Conservation (phyloP, 768 basidiomycete species). For the Boletus rufocinnamomeus region DNA sequence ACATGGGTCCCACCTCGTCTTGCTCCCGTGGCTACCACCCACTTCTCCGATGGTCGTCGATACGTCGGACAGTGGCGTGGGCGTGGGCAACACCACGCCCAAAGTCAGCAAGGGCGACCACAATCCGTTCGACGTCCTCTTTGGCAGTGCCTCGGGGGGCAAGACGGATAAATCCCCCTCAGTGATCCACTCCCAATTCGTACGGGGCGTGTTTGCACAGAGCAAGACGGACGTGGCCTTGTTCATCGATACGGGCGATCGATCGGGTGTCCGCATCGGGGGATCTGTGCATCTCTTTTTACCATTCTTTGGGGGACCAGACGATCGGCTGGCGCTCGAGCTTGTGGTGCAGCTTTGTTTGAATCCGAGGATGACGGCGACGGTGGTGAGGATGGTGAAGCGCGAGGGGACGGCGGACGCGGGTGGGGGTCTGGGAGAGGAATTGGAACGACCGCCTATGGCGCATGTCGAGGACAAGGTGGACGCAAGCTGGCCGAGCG, state of each 20-base stretch:
- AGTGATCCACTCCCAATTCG: conserved; percentile 75
- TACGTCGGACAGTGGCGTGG: background rate
- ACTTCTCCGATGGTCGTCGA: conserved; percentile 14
- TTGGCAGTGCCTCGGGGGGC: conserved; percentile 34
- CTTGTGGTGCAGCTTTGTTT: conserved; percentile 84
- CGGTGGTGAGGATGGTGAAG: conserved; percentile 68
- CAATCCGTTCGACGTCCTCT: conserved; percentile 76
- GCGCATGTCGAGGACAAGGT: conserved; percentile 27
- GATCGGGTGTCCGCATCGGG: conserved; percentile 22
- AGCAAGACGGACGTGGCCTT: conserved; percentile 77
- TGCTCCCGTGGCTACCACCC: conserved; percentile 79
- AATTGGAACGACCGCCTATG: conserved; percentile 23
- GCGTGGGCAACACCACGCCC: conserved; percentile 3
- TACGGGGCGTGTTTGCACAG: conserved; percentile 76
- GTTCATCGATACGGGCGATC: conserved; percentile 69
- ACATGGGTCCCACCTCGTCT: conserved; percentile 66
- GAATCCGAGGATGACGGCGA: conserved; percentile 67
- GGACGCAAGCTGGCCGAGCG: background rate
- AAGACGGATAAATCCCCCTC: conserved; percentile 46
- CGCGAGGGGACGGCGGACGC: conserved; percentile 35
- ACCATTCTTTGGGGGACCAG: conserved; percentile 93
- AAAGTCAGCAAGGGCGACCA: conserved; percentile 19
- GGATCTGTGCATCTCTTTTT: conserved; percentile 70
- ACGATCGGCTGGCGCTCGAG: conserved; percentile 84
- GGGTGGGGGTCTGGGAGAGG: background rate